These are phyloP conservation scores for Mortierella alpina DNA, from an alignment of 192 early-diverging fungal species.

Conservation along the genomic window DNA sequence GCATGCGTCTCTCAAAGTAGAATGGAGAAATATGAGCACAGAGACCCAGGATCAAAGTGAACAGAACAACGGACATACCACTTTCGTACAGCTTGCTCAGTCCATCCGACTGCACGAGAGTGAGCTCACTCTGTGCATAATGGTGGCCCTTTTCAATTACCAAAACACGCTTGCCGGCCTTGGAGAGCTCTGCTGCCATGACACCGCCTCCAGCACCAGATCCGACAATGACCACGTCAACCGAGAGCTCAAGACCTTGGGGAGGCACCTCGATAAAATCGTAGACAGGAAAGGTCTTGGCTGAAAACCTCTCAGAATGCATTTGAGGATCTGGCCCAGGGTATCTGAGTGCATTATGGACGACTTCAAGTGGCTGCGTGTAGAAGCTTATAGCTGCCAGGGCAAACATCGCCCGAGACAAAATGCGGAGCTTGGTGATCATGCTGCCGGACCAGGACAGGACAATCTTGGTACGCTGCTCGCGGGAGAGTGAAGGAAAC, in stretches of 20 bases:
- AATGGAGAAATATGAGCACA: background rate
- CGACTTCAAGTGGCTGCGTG: conserved; percentile 10
- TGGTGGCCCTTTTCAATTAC: conserved; percentile 81
- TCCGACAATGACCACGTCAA: conserved; percentile 77
- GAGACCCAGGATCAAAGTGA: background rate
- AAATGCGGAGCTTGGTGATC: conserved; percentile 40
- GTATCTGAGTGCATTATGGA: conserved; percentile 65
- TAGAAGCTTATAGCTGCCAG: conserved; percentile 23
- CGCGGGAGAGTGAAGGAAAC: conserved; percentile 33
- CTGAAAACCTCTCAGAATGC: conserved; percentile 48
- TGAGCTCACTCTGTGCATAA: conserved; percentile 62
- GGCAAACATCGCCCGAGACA: conserved; percentile 20
- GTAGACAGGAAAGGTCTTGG: conserved; percentile 58
- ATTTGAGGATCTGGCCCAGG: conserved; percentile 60
- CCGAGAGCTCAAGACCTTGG: conserved; percentile 48
- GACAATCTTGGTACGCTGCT: conserved; percentile 40
- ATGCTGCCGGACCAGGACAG: conserved; percentile 40
- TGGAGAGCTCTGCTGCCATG: conserved; percentile 71
- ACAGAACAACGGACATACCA: conserved; percentile 27
- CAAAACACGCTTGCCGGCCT: conserved; percentile 73
- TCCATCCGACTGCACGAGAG: conserved; percentile 61
- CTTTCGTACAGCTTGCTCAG: conserved; percentile 68
- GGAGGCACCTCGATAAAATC: conserved; percentile 64
- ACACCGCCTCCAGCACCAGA: conserved; percentile 78
- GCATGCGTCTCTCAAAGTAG: background rate